A percentile compares a stretch with the other conserved stretches of the same genome.
Evolutionary conservation across 371 early-diverging fungal species (phyloP).

Genomic region (Mortierella sp.): DNA sequence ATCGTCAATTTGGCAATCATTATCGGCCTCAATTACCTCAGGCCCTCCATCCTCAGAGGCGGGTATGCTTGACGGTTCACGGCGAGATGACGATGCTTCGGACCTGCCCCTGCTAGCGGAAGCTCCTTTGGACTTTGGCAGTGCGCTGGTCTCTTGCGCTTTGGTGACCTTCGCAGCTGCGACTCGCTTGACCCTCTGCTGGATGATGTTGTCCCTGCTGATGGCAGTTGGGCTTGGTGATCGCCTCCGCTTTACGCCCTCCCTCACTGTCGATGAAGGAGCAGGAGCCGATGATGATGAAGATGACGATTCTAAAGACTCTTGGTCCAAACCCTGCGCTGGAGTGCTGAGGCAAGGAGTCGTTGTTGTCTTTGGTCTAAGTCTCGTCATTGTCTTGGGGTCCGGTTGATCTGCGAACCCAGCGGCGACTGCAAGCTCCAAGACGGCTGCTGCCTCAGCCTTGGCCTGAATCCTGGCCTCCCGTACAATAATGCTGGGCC

Average conservation of each 20-base stretch:
- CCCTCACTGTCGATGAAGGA: background rate
- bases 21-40: constrained; percentile 4
- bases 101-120: background rate
- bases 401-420: constrained; percentile 27
- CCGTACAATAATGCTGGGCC: constrained; percentile 50
- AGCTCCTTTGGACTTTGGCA: background rate
- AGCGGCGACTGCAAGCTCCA: constrained; percentile 45
- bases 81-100: constrained; percentile 3
- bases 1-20: background rate
- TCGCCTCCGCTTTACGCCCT: constrained; percentile 31
- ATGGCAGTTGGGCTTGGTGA: constrained; percentile 37
- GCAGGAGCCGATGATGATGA: background rate
- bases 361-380: background rate
- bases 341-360: background rate
- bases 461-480: constrained; percentile 46
- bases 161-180: constrained; percentile 16
- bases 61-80: constrained; percentile 4
- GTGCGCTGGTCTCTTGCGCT: constrained; percentile 21
- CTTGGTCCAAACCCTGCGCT: background rate
- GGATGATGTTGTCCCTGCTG: constrained; percentile 38
- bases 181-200: constrained; percentile 29
- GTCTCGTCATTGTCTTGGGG: background rate
- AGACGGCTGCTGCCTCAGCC: constrained; percentile 40
- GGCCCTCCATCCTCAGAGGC: background rate
- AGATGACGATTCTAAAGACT: background rate